Evolutionary conservation across 2,329 filamentous ascomycete species (phyloP).

Genomic region (Aschersonia sp.): DNA sequence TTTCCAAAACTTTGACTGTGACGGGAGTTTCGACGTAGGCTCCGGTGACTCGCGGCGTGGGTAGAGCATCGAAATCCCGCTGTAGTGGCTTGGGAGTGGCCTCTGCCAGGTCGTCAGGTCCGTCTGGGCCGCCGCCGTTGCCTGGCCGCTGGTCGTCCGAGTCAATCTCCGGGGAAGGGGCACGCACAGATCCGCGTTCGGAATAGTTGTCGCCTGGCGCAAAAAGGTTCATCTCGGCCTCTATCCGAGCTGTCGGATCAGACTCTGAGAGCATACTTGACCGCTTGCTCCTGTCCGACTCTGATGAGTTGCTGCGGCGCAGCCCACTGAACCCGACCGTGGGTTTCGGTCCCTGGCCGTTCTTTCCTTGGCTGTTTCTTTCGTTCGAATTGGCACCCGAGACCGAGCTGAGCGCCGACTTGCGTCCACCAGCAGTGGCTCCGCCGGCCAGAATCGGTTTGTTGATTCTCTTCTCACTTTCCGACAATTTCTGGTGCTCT

Average conservation of each 20-base stretch:
- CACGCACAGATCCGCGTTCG: constrained; percentile 37
- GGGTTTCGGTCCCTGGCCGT: constrained; percentile 15
- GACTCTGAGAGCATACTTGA: constrained; percentile 34
- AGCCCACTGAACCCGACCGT: constrained; percentile 33
- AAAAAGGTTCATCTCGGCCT: constrained; percentile 41
- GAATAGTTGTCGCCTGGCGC: constrained; percentile 39
- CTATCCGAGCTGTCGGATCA: constrained; percentile 41
- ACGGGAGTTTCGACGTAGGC: constrained; percentile 43
- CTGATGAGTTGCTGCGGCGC: constrained; percentile 25
- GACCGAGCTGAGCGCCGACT: constrained; percentile 1
- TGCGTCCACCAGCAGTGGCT: constrained; percentile 7
- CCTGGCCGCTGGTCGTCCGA: constrained; percentile 9
- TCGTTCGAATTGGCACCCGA: background rate
- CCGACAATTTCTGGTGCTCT: background rate
- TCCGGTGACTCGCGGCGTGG: constrained; percentile 38
- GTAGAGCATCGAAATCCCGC: constrained; percentile 30
- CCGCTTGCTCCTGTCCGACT: constrained; percentile 33
- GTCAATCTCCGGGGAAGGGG: constrained; percentile 24
- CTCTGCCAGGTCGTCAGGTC: constrained; percentile 12
- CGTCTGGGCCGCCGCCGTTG: background rate
- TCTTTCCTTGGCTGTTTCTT: constrained; percentile 6
- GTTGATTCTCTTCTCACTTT: constrained; percentile 1
- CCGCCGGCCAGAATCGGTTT: constrained; percentile 7
- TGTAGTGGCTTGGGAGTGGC: constrained; percentile 33
- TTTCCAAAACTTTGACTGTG: constrained; percentile 19